Evolutionary conservation across 345 rosid species (phyloP).

Genomic region (Syzygium oleosum): DNA sequence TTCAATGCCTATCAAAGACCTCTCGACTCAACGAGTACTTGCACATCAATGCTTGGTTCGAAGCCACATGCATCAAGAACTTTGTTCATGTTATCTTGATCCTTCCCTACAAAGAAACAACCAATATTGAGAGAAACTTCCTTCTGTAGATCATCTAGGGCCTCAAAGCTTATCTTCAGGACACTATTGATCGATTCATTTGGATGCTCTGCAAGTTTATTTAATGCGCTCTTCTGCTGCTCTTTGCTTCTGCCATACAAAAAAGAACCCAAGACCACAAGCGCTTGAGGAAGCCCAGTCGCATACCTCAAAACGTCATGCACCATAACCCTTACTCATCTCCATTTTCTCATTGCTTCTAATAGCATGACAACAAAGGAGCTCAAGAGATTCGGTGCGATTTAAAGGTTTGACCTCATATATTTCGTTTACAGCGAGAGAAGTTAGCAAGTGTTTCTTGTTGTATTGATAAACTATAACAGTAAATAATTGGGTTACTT

Average conservation of each 20-base stretch:
- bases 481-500: no score
- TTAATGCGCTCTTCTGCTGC: background rate
- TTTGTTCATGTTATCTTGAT: background rate
- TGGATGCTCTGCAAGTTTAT: background rate
- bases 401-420: no score
- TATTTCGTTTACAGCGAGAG: no score
- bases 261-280: constrained; percentile 5
- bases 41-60: no score
- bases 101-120: constrained; percentile 7
- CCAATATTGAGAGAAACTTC: constrained; percentile 7
- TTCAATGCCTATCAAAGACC: constrained; percentile 3
- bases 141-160: background rate
- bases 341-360: no score
- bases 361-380: no score
- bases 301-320: background rate
- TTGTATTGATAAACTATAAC: no score
- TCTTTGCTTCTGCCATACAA: background rate
- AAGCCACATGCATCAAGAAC: no score
- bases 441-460: no score
- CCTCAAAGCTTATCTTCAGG: background rate
- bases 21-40: background rate
- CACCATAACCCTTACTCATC: background rate
- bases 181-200: background rate
- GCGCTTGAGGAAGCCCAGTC: background rate
- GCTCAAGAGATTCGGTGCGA: no score